Conservation (phyloP, 164 flowering plant species). For the Vitis rotundifolia region DNA sequence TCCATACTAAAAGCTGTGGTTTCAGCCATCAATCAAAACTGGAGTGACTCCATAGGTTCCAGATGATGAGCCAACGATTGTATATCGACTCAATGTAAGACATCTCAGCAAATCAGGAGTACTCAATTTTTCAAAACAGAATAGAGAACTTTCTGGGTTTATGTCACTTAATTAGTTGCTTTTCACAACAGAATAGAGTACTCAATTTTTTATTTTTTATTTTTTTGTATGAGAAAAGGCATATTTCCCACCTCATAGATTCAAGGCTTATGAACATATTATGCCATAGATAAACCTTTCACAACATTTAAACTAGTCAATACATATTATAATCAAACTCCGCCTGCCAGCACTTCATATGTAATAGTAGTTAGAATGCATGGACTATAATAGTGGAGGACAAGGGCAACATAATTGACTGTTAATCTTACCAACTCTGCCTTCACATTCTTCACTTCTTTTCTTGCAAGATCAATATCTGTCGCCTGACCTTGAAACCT, state of each 20-base stretch:
- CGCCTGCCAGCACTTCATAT: not conserved
- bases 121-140: too few relatives aligned
- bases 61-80: too few relatives aligned
- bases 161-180: not conserved
- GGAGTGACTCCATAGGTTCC: too few relatives aligned
- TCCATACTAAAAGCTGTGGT: too few relatives aligned
- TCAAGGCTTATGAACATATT: not conserved
- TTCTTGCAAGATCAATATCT: constrained; percentile 73
- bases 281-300: not conserved
- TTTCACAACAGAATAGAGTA: too few relatives aligned
- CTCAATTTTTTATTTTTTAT: too few relatives aligned
- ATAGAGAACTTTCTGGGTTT: not conserved
- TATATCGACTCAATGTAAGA: too few relatives aligned
- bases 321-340: not conserved
- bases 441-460: constrained; percentile 75
- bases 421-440: constrained; percentile 61
- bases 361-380: not conserved
- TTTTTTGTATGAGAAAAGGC: too few relatives aligned
- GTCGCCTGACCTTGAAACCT: constrained; percentile 95
- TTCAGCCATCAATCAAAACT: too few relatives aligned
- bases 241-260: not conserved
- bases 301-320: too few relatives aligned
- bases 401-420: not conserved
- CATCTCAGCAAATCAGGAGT: too few relatives aligned
- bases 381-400: not conserved